Percentiles rank a stretch among this genome's conserved stretches.
phyloP scores from a whole-genome alignment of 139 green algal species.

The Yamagishiella unicocca region DNA sequence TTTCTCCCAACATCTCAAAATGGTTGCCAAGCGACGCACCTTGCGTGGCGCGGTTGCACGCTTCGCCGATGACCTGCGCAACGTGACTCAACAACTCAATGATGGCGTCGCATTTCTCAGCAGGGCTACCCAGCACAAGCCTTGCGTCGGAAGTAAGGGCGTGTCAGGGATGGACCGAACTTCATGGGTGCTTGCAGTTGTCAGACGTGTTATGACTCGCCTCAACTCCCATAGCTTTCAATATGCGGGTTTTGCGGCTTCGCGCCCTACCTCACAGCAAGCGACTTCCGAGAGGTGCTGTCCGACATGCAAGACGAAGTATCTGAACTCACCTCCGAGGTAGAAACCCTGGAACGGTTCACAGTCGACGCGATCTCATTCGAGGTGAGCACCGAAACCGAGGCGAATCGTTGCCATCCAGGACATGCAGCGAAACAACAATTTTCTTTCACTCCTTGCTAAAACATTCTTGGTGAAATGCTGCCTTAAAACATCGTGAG shows the following conservation, averaged over 20 bases:
- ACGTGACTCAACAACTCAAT: not conserved
- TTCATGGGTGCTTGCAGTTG: not conserved
- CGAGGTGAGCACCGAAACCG: slow-evolving; percentile 45
- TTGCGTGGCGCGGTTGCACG: not conserved
- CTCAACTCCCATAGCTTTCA: too few relatives aligned
- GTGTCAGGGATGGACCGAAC: not conserved
- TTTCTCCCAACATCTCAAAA: too few relatives aligned
- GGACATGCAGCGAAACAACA: too few relatives aligned
- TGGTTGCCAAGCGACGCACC: not conserved
- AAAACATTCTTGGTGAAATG: too few relatives aligned
- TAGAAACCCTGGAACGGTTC: slow-evolving; percentile 52
- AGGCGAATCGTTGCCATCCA: too few relatives aligned
- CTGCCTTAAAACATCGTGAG: too few relatives aligned
- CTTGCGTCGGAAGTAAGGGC: slow-evolving; percentile 37
- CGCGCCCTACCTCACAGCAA: too few relatives aligned
- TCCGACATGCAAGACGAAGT: slow-evolving; percentile 49
- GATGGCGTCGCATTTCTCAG: slow-evolving; percentile 33
- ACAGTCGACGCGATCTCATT: slow-evolving; percentile 49
- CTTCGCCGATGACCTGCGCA: slow-evolving; percentile 31
- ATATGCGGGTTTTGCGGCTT: too few relatives aligned
- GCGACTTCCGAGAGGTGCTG: slow-evolving; percentile 45
- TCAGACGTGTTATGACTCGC: too few relatives aligned
- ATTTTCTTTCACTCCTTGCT: too few relatives aligned
- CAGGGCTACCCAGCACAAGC: slow-evolving; percentile 30
- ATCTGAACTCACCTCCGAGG: slow-evolving; percentile 37